Conservation (phyloP, 2,329 filamentous ascomycete genomes). For the Dothideomycetidae sp. region DNA sequence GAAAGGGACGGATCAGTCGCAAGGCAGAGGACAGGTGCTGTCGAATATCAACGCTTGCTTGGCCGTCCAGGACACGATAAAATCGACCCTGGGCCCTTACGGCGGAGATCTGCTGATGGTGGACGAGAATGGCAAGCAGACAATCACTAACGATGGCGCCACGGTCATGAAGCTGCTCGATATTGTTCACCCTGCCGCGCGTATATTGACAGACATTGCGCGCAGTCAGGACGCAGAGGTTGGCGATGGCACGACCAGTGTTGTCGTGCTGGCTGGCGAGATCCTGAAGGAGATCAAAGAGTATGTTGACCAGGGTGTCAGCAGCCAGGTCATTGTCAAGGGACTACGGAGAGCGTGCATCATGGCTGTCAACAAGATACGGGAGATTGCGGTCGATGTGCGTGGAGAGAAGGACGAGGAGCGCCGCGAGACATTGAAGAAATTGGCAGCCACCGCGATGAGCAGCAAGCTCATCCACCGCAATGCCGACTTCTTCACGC, state of each 20-base stretch:
- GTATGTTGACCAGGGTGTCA: conserved; percentile 90
- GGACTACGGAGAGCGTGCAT: conserved; percentile 72
- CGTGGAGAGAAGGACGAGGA: conserved; percentile 49
- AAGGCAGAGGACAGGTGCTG: conserved; percentile 90
- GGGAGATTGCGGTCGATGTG: conserved; percentile 86
- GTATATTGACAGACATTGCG: conserved; percentile 95
- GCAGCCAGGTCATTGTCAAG: conserved; percentile 96
- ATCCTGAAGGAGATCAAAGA: conserved; percentile 95
- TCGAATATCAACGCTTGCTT: conserved; percentile 98
- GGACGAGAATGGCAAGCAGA: conserved; percentile 87
- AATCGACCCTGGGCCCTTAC: conserved; percentile 89
- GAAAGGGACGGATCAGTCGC: conserved; percentile 86
- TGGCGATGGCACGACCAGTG: conserved; percentile 92
- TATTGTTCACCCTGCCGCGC: conserved; percentile 92
- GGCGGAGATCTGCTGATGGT: conserved; percentile 93
- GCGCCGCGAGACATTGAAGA: conserved; percentile 73
- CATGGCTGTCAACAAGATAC: conserved; percentile 97
- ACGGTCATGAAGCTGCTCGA: conserved; percentile 99
- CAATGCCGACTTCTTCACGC: conserved; percentile 93
- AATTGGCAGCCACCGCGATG: conserved; percentile 92
- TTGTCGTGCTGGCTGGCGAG: conserved; percentile 93
- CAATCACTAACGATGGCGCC: conserved; percentile 97
- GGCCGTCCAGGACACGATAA: conserved; percentile 89
- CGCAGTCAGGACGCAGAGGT: conserved; percentile 98
- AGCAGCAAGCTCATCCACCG: conserved; percentile 98